phyloP scores from a whole-genome alignment of 2,329 filamentous ascomycete species.

The Fusarium dlaminii region DNA sequence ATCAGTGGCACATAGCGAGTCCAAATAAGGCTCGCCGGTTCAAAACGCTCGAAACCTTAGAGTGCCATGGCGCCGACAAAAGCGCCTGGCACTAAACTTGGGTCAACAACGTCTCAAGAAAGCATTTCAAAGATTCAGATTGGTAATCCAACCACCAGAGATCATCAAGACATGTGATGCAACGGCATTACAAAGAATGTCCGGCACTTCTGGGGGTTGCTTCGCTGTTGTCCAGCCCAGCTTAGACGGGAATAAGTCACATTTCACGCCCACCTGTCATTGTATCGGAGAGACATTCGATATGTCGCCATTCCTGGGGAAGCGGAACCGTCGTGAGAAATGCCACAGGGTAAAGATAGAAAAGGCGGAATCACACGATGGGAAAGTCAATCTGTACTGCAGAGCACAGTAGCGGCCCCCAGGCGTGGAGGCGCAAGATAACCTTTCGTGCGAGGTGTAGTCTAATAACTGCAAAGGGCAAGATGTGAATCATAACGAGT shows the following conservation, averaged over 20 bases:
- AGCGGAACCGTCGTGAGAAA: neutral
- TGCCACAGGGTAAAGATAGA: constrained; percentile 18
- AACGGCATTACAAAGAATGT: neutral
- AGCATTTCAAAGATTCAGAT: neutral
- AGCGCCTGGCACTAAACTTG: neutral
- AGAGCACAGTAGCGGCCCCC: neutral
- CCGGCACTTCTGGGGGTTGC: constrained; percentile 6
- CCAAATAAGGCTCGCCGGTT: neutral
- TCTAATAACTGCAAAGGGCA: neutral
- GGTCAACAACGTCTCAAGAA: constrained; percentile 2
- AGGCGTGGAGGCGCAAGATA: constrained; percentile 24
- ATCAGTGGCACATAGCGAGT: neutral
- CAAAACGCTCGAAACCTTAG: constrained; percentile 14
- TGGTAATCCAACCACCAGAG: neutral
- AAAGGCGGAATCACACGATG: neutral
- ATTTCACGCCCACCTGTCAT: neutral
- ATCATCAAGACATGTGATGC: constrained; percentile 3
- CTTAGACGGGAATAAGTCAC: neutral
- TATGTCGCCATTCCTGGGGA: neutral
- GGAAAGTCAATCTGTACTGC: constrained; percentile 4
- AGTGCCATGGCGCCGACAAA: constrained; percentile 2
- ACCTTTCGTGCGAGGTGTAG: constrained; percentile 4
- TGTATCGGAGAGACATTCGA: neutral
- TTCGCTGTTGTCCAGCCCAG: neutral
- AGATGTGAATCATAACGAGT: constrained; percentile 2